Evolutionary conservation across 805 yeast species (phyloP).

Genomic region (Zygoascus biomembranicola): DNA sequence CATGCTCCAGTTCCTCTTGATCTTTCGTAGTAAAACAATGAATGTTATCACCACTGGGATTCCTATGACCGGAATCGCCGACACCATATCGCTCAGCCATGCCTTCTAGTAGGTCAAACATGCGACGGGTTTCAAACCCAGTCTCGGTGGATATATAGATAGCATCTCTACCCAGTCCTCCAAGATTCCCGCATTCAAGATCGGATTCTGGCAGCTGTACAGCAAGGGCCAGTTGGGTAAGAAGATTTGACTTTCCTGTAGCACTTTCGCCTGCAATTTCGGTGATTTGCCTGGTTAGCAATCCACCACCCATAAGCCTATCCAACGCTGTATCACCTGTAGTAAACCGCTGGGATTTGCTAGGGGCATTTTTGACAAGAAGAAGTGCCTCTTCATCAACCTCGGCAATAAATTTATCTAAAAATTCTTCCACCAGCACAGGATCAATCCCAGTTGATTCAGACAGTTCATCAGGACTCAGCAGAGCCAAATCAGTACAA

Average conservation of each 20-base stretch:
- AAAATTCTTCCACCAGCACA: conserved; percentile 10
- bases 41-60: conserved; percentile 30
- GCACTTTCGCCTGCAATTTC: conserved; percentile 83
- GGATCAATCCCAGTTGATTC: conserved; percentile 10
- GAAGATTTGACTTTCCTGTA: conserved; percentile 76
- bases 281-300: conserved; percentile 46
- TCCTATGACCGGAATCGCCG: not conserved
- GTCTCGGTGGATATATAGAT: conserved; percentile 78
- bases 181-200: conserved; percentile 18
- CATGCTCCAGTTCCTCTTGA: conserved; percentile 66
- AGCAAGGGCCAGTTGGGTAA: conserved; percentile 55
- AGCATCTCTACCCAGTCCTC: conserved; percentile 44
- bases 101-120: conserved; percentile 40
- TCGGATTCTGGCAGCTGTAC: conserved; percentile 41
- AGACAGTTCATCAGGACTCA: not conserved
- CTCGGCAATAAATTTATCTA: conserved; percentile 3
- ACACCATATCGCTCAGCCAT: conserved; percentile 11
- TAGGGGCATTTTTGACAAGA: not conserved
- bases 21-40: conserved; percentile 54
- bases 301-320: conserved; percentile 45
- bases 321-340: conserved; percentile 50
- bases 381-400: not conserved
- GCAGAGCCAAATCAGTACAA: conserved; percentile 8
- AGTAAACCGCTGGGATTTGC: conserved; percentile 23
- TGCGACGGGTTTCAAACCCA: conserved; percentile 55